These are phyloP conservation scores for Parasitella parasitica DNA, from an alignment of 371 early-diverging fungal species.

Conservation along the genomic window DNA sequence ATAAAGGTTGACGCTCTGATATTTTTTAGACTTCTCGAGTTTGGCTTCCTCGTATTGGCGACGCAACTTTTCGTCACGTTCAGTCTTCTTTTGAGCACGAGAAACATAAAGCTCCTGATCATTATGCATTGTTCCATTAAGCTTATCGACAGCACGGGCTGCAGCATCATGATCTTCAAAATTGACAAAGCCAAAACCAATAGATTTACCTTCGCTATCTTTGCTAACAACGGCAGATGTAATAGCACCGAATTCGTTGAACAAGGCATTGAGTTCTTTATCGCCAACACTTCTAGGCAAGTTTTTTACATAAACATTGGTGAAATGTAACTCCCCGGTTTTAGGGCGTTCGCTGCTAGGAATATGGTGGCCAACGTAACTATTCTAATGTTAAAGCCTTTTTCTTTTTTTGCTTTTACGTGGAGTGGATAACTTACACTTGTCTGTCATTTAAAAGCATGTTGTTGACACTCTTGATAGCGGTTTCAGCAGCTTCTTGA, in stretches of 20 bases:
- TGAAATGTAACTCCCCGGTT: conserved; percentile 78
- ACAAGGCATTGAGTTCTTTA: conserved; percentile 71
- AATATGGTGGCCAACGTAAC: conserved; percentile 78
- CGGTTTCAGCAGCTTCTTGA: conserved; percentile 80
- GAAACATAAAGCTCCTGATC: conserved; percentile 87
- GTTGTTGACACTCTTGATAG: conserved; percentile 91
- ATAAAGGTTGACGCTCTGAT: conserved; percentile 91
- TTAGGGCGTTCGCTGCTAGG: conserved; percentile 82
- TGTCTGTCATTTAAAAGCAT: conserved; percentile 91
- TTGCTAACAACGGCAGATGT: conserved; percentile 66
- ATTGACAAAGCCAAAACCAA: conserved; percentile 92
- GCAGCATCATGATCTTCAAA: conserved; percentile 84
- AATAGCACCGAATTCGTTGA: conserved; percentile 73
- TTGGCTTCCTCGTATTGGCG: conserved; percentile 80
- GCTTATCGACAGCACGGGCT: conserved; percentile 74
- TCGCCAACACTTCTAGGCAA: conserved; percentile 72
- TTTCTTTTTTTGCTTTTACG: no score
- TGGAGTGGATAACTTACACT: conserved; percentile 40
- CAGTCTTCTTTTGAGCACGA: conserved; percentile 93
- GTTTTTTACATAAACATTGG: conserved; percentile 95
- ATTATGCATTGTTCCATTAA: conserved; percentile 77
- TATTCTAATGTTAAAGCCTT: neutral
- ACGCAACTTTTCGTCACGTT: conserved; percentile 89
- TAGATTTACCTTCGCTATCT: conserved; percentile 71
- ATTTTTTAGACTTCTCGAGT: conserved; percentile 84